A percentile compares a stretch with the other conserved stretches of the same genome.
Conservation (phyloP, 1,139 yeast species). For the Geotrichum histeridarum region DNA sequence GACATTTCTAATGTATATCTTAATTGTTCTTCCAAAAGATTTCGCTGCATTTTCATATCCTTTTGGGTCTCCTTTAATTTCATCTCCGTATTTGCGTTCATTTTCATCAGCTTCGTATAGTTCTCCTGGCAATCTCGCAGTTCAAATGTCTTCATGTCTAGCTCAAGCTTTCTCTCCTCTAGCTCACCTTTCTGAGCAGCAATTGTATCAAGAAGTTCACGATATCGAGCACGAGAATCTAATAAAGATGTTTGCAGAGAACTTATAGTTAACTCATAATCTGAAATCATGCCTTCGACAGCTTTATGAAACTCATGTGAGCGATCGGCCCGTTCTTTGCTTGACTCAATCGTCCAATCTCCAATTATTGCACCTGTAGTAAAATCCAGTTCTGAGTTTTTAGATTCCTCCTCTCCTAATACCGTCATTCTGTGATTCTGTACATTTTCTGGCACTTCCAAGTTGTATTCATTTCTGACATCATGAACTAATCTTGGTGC, state of each 20-base stretch:
- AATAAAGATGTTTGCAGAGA: constrained; percentile 26
- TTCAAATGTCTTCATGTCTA: neutral
- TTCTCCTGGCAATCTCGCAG: constrained; percentile 15
- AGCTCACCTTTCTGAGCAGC: constrained; percentile 13
- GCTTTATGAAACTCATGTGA: constrained; percentile 25
- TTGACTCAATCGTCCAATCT: constrained; percentile 13
- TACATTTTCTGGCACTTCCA: no score
- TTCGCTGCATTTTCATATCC: neutral
- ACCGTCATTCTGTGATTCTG: no score
- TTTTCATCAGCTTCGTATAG: constrained; percentile 7
- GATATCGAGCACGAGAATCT: constrained; percentile 4
- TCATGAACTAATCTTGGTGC: no score
- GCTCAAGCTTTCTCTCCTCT: constrained; percentile 15
- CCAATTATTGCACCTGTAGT: no score
- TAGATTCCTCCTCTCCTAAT: no score
- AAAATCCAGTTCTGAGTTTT: no score
- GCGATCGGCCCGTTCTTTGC: constrained; percentile 23
- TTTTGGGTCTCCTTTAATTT: neutral
- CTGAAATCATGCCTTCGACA: constrained; percentile 25
- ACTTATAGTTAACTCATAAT: constrained; percentile 27
- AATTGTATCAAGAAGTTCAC: neutral
- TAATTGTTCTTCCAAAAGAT: neutral
- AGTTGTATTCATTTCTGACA: no score
- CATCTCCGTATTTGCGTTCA: constrained; percentile 14
- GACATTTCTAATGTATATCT: constrained; percentile 1